These are phyloP conservation scores for Nannizzia gypsea DNA, from an alignment of 2,329 filamentous ascomycete genomes.

Conservation along the genomic window DNA sequence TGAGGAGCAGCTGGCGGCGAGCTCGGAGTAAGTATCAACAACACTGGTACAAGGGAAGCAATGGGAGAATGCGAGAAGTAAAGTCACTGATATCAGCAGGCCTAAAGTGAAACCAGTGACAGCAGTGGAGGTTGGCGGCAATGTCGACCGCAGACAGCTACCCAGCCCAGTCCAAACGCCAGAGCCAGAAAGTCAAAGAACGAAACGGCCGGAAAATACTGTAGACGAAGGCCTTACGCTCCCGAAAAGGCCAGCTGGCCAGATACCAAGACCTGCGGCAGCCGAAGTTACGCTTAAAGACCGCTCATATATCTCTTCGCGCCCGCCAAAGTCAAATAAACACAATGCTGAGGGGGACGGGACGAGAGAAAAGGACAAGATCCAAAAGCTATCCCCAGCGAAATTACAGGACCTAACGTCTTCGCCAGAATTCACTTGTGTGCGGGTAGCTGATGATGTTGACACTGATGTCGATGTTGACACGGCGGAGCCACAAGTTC, in stretches of 20 bases:
- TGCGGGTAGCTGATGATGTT: constrained; percentile 21
- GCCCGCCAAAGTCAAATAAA: background rate
- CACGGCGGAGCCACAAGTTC: constrained; percentile 16
- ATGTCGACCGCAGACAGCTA: background rate
- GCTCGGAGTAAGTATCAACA: background rate
- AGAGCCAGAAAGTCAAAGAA: background rate
- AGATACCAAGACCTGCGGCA: constrained; percentile 4
- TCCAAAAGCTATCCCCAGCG: constrained; percentile 42
- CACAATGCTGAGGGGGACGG: background rate
- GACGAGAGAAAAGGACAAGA: background rate
- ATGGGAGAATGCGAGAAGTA: background rate
- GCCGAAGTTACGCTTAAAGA: background rate
- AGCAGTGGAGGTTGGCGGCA: background rate
- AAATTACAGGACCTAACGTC: constrained; percentile 45
- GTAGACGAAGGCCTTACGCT: background rate
- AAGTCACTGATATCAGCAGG: background rate
- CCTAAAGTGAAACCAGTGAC: background rate
- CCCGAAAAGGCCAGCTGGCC: constrained; percentile 13
- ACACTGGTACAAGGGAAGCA: background rate
- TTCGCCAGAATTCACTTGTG: constrained; percentile 43
- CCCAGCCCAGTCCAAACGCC: background rate
- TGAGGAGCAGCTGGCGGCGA: background rate
- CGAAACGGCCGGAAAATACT: background rate
- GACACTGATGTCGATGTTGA: constrained; percentile 18
- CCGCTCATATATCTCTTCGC: background rate